These are phyloP conservation scores for Hypoxylon sp. DNA, from an alignment of 2,329 filamentous ascomycete species.

Conservation along the genomic window DNA sequence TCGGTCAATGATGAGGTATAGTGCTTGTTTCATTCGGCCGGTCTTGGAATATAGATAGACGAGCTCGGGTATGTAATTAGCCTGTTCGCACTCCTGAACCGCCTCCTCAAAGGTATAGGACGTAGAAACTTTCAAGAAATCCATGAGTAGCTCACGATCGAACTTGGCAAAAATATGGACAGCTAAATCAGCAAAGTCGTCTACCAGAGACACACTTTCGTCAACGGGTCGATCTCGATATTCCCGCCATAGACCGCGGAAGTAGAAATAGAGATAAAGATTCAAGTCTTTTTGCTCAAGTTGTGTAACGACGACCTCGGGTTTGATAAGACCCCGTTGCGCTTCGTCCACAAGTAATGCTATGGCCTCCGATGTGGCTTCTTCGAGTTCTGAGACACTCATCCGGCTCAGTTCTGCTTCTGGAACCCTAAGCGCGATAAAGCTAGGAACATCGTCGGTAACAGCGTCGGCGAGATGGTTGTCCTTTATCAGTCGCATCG, in stretches of 20 bases:
- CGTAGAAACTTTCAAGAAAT: conserved; percentile 87
- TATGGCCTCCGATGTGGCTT: conserved; percentile 86
- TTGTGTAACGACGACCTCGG: conserved; percentile 83
- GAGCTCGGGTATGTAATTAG: conserved; percentile 90
- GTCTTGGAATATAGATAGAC: conserved; percentile 97
- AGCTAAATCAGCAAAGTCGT: conserved; percentile 88
- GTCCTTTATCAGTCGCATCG: conserved; percentile 87
- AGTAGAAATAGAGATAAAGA: conserved; percentile 92
- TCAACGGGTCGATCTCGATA: conserved; percentile 70
- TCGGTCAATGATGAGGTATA: conserved; percentile 95
- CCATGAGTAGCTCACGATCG: conserved; percentile 84
- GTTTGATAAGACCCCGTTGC: conserved; percentile 86
- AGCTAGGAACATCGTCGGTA: conserved; percentile 88
- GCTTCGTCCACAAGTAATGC: conserved; percentile 91
- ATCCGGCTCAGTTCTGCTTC: conserved; percentile 77
- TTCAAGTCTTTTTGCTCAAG: conserved; percentile 76
- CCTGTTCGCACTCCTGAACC: conserved; percentile 82
- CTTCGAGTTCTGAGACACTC: conserved; percentile 79
- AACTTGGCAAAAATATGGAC: conserved; percentile 89
- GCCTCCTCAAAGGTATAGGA: conserved; percentile 89
- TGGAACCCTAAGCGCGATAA: conserved; percentile 89
- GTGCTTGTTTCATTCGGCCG: conserved; percentile 90
- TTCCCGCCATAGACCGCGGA: conserved; percentile 86
- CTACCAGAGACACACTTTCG: conserved; percentile 79
- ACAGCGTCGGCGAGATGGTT: conserved; percentile 92